Percentiles rank a stretch among this genome's conserved stretches.
These are phyloP conservation scores for Citrus hindsii DNA, from an alignment of 345 rosid genomes.

Conservation along the genomic window DNA sequence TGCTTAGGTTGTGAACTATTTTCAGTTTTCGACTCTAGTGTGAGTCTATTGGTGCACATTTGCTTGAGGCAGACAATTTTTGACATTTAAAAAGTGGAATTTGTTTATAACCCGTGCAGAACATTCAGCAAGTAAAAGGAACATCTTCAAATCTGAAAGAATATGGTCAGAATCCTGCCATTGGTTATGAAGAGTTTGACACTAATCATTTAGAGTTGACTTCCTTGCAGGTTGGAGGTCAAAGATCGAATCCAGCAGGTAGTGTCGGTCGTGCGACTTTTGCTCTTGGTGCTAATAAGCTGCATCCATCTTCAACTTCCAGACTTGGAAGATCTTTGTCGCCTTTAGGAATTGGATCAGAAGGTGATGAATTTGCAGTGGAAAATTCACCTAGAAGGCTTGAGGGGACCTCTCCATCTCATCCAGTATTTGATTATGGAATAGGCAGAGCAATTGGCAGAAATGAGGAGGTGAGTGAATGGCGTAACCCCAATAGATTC, in stretches of 20 bases:
- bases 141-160: slow-evolving; percentile 38
- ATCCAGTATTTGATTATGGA: slow-evolving; percentile 52
- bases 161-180: slow-evolving; percentile 39
- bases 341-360: slow-evolving; percentile 41
- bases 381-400: slow-evolving; percentile 63
- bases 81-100: slow-evolving; percentile 14
- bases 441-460: slow-evolving; percentile 40
- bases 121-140: slow-evolving; percentile 45
- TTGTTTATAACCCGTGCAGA: slow-evolving; percentile 26
- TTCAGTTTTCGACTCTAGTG: slow-evolving; percentile 8
- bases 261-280: slow-evolving; percentile 43
- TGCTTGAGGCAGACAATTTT: slow-evolving; percentile 5
- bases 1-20: not conserved
- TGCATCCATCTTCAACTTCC: slow-evolving; percentile 36
- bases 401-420: slow-evolving; percentile 64
- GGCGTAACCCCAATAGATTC: slow-evolving; percentile 40
- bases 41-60: not conserved
- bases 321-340: slow-evolving; percentile 38
- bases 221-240: slow-evolving; percentile 47
- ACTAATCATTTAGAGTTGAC: slow-evolving; percentile 46
- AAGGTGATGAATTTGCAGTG: slow-evolving; percentile 41
- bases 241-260: slow-evolving; percentile 45
- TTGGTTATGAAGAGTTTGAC: slow-evolving; percentile 48
- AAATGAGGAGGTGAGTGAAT: slow-evolving; percentile 54
- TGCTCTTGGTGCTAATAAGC: slow-evolving; percentile 46